Evolutionary conservation across 2,329 filamentous ascomycete genomes (phyloP).

Genomic region (Aspergillus cejpii): DNA sequence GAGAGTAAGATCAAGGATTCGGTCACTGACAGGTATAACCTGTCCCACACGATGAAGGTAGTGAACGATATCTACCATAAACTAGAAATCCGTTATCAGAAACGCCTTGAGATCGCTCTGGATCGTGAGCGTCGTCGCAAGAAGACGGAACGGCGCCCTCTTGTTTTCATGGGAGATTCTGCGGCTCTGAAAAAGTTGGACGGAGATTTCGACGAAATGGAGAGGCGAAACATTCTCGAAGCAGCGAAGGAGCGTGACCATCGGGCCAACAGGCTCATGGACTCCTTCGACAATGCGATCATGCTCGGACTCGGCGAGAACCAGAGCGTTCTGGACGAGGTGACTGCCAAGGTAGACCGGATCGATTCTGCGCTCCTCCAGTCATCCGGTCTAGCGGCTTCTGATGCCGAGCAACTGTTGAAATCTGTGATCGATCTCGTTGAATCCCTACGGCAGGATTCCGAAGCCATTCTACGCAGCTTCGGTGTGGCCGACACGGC

Average conservation of each 20-base stretch:
- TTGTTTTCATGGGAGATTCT: constrained; percentile 48
- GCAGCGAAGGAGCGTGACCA: constrained; percentile 46
- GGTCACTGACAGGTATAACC: constrained; percentile 28
- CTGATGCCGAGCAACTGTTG: constrained; percentile 36
- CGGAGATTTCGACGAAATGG: constrained; percentile 46
- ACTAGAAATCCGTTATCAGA: constrained; percentile 46
- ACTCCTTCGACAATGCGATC: constrained; percentile 47
- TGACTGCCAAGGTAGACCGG: constrained; percentile 40
- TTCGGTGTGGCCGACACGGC: constrained; percentile 46
- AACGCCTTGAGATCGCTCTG: constrained; percentile 45
- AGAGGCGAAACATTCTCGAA: constrained; percentile 46
- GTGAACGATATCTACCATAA: constrained; percentile 43
- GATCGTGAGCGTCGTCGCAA: constrained; percentile 52
- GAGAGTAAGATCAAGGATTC: constrained; percentile 34
- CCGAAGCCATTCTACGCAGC: constrained; percentile 41
- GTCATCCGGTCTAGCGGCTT: constrained; percentile 29
- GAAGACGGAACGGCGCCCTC: constrained; percentile 48
- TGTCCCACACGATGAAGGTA: constrained; percentile 42
- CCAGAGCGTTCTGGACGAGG: constrained; percentile 46
- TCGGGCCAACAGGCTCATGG: constrained; percentile 46
- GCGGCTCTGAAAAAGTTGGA: constrained; percentile 46
- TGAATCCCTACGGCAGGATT: constrained; percentile 38
- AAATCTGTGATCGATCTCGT: constrained; percentile 35
- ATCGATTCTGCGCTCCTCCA: constrained; percentile 31
- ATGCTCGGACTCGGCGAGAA: constrained; percentile 47